Conservation (phyloP, 2,329 filamentous ascomycete species). For the Exophiala alcalophila region DNA sequence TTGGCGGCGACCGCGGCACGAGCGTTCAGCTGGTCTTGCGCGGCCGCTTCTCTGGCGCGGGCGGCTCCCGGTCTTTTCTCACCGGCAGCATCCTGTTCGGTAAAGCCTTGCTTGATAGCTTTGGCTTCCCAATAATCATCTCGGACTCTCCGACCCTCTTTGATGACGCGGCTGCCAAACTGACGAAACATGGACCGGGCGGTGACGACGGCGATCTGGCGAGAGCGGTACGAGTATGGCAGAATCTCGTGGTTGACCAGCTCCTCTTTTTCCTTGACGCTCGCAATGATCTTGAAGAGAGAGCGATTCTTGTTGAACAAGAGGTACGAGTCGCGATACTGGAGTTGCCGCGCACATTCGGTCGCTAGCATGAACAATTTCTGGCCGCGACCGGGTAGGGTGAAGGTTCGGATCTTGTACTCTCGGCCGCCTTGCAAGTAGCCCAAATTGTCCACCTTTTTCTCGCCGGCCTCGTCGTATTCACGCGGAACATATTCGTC, state of each 20-base stretch:
- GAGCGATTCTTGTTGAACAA: conserved; percentile 98
- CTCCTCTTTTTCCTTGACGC: conserved; percentile 93
- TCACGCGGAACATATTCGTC: conserved; percentile 96
- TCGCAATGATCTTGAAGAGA: conserved; percentile 95
- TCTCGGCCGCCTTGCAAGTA: conserved; percentile 77
- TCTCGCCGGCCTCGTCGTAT: conserved; percentile 87
- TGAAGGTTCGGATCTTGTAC: conserved; percentile 90
- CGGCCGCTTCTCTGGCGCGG: conserved; percentile 79
- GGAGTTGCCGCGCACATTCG: conserved; percentile 88
- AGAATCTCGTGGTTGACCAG: conserved; percentile 91
- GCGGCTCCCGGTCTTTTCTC: conserved; percentile 92
- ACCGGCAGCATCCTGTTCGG: conserved; percentile 89
- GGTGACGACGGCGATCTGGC: conserved; percentile 97
- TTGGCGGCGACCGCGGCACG: conserved; percentile 57
- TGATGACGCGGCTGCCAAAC: conserved; percentile 91
- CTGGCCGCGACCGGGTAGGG: conserved; percentile 82
- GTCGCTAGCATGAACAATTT: conserved; percentile 99
- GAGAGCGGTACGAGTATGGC: conserved; percentile 95
- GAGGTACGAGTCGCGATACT: conserved; percentile 95
- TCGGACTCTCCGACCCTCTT: conserved; percentile 82
- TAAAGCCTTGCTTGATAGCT: conserved; percentile 95
- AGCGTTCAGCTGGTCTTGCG: conserved; percentile 50
- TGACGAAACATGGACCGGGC: conserved; percentile 98
- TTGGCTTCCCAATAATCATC: conserved; percentile 99
- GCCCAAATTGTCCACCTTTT: conserved; percentile 83